A percentile compares a stretch with the other conserved stretches of the same genome.
Evolutionary conservation across 352 stramenopile genomes (phyloP).

Genomic region (Pilasporangium apinafurcum): DNA sequence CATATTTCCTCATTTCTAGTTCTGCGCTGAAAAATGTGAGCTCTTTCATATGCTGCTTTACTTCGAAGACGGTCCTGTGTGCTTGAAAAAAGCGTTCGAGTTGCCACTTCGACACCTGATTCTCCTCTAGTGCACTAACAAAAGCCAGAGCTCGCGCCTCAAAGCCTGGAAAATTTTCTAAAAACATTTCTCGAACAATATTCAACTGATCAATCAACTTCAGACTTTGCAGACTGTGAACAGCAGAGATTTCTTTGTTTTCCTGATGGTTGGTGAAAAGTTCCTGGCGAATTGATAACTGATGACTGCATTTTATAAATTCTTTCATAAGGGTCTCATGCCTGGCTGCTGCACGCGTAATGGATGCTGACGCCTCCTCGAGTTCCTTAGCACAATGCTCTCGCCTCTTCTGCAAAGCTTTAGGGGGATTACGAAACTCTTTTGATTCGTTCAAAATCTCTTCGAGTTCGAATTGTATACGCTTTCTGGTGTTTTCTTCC

Average conservation of each 20-base stretch:
- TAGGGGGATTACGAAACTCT: constrained; percentile 63
- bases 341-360: constrained; percentile 9
- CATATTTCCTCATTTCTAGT: constrained; percentile 39
- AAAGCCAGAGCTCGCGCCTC: constrained; percentile 58
- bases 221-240: constrained; percentile 39
- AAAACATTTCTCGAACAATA: constrained; percentile 47
- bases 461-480: constrained; percentile 22
- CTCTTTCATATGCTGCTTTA: constrained; percentile 47
- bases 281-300: constrained; percentile 11
- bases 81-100: constrained; percentile 56
- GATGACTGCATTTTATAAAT: constrained; percentile 5
- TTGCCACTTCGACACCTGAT: constrained; percentile 49
- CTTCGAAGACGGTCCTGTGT: constrained; percentile 42
- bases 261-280: constrained; percentile 21
- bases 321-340: constrained; percentile 5
- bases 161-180: constrained; percentile 56
- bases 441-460: constrained; percentile 30
- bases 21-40: constrained; percentile 48
- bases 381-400: constrained; percentile 22
- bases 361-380: constrained; percentile 11
- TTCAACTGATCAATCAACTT: constrained; percentile 27
- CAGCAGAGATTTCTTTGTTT: constrained; percentile 41
- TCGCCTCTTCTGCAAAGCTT: constrained; percentile 31
- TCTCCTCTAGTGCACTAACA: constrained; percentile 30
- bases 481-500: constrained; percentile 9